These are phyloP conservation scores for Lomentospora prolificans DNA, from an alignment of 2,329 filamentous ascomycete genomes.

Conservation along the genomic window DNA sequence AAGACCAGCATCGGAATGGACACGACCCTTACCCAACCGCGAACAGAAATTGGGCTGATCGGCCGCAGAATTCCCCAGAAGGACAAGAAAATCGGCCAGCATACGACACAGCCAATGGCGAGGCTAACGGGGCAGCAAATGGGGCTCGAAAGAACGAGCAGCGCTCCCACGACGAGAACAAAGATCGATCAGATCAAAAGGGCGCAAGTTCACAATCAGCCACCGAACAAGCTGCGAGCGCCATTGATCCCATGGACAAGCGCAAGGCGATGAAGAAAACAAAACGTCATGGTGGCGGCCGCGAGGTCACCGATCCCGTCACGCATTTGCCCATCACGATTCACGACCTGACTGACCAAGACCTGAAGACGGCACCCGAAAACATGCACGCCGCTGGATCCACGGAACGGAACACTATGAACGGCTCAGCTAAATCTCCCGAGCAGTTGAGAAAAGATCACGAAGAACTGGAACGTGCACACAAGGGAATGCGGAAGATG, in stretches of 20 bases:
- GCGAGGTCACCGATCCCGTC: slow-evolving; percentile 61
- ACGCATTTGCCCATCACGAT: slow-evolving; percentile 61
- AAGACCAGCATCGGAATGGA: neutral
- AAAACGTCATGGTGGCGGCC: slow-evolving; percentile 34
- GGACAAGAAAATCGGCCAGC: slow-evolving; percentile 9
- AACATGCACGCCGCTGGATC: neutral
- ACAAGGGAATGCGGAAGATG: slow-evolving; percentile 6
- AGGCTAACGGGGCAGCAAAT: slow-evolving; percentile 10
- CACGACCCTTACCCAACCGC: slow-evolving; percentile 18
- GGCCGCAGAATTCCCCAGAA: slow-evolving; percentile 21
- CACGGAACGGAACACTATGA: neutral
- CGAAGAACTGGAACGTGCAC: neutral
- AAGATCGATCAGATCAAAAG: slow-evolving; percentile 13
- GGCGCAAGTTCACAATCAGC: slow-evolving; percentile 18
- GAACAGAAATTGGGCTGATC: slow-evolving; percentile 25
- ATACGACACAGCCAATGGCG: slow-evolving; percentile 13
- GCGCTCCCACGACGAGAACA: slow-evolving; percentile 10
- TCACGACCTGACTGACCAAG: slow-evolving; percentile 57
- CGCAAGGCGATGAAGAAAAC: slow-evolving; percentile 37
- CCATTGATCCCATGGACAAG: slow-evolving; percentile 33
- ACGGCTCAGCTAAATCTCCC: neutral
- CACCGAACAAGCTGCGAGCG: slow-evolving; percentile 26
- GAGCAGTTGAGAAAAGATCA: neutral
- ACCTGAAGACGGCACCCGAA: slow-evolving; percentile 29
- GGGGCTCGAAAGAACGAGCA: slow-evolving; percentile 11